Evolutionary conservation across 208 protist species (phyloP).

Genomic region (Trypanosoma congolense): DNA sequence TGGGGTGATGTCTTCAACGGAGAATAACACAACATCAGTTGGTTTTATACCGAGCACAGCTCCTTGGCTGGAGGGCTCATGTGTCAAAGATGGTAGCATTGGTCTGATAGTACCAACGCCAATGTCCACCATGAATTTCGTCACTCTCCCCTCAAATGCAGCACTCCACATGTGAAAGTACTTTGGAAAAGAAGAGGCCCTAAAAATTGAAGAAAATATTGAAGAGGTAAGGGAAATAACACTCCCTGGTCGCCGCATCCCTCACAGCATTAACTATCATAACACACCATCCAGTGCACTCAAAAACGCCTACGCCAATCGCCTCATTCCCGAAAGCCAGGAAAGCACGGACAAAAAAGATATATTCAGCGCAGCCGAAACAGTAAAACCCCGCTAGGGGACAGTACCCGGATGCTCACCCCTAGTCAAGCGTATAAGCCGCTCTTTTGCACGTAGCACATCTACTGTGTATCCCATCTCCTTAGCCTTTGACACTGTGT

Average conservation of each 20-base stretch:
- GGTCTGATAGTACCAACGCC: conserved; percentile 21
- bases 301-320: too few relatives aligned
- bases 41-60: conserved; percentile 3
- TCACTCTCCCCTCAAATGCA: conserved; percentile 9
- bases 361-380: background rate
- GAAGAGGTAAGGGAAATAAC: too few relatives aligned
- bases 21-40: conserved; percentile 19
- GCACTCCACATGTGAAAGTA: conserved; percentile 2
- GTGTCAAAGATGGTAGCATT: background rate
- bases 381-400: conserved; percentile 33
- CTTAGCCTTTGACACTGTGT: conserved; percentile 61
- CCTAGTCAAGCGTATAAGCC: conserved; percentile 74
- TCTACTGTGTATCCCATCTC: conserved; percentile 63
- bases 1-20: conserved; percentile 3
- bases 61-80: background rate
- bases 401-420: conserved; percentile 83
- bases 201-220: too few relatives aligned
- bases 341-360: background rate
- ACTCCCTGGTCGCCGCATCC: too few relatives aligned
- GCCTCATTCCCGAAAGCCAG: too few relatives aligned
- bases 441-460: conserved; percentile 77
- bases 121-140: conserved; percentile 19
- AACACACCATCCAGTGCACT: too few relatives aligned
- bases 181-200: background rate
- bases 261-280: too few relatives aligned